A percentile compares a stretch with the other conserved stretches of the same genome.
These are phyloP conservation scores for Exophiala viscosa DNA, from an alignment of 2,329 filamentous ascomycete species.

Conservation along the genomic window DNA sequence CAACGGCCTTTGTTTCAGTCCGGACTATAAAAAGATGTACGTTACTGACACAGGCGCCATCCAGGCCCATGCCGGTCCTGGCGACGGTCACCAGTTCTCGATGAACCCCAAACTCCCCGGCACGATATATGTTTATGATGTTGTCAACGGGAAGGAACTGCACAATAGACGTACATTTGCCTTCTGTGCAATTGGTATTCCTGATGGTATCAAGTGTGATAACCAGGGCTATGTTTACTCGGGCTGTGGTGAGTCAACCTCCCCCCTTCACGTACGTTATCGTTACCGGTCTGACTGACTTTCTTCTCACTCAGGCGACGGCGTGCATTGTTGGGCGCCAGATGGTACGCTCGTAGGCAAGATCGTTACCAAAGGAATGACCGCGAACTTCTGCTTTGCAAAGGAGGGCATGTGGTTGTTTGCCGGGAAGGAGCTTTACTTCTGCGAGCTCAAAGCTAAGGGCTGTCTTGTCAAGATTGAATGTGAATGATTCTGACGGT, in stretches of 20 bases:
- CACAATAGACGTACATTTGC: conserved; percentile 53
- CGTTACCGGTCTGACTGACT: neutral
- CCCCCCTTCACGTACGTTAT: neutral
- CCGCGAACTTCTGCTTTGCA: conserved; percentile 50
- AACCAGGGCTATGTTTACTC: conserved; percentile 53
- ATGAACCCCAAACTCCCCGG: neutral
- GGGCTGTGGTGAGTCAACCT: conserved; percentile 35
- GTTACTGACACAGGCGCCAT: conserved; percentile 38
- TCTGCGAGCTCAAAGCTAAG: neutral
- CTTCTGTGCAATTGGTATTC: conserved; percentile 45
- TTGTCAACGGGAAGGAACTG: conserved; percentile 41
- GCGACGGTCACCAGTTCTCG: conserved; percentile 5
- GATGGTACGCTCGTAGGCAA: conserved; percentile 53
- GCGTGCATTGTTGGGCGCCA: conserved; percentile 52
- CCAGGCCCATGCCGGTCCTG: conserved; percentile 8
- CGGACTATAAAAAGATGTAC: conserved; percentile 37
- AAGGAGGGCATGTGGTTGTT: conserved; percentile 5
- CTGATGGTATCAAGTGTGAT: conserved; percentile 49
- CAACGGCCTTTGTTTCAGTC: conserved; percentile 43
- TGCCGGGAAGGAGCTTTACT: neutral
- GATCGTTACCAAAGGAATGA: conserved; percentile 49
- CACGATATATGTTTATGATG: conserved; percentile 39
- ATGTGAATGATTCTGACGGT: neutral
- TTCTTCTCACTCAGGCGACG: conserved; percentile 41
- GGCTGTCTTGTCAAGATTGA: conserved; percentile 1